Evolutionary conservation across 352 stramenopile genomes (phyloP), one percentile per base, ranked within the genome.

Genomic region (Globisporangium alternatum): DNA sequence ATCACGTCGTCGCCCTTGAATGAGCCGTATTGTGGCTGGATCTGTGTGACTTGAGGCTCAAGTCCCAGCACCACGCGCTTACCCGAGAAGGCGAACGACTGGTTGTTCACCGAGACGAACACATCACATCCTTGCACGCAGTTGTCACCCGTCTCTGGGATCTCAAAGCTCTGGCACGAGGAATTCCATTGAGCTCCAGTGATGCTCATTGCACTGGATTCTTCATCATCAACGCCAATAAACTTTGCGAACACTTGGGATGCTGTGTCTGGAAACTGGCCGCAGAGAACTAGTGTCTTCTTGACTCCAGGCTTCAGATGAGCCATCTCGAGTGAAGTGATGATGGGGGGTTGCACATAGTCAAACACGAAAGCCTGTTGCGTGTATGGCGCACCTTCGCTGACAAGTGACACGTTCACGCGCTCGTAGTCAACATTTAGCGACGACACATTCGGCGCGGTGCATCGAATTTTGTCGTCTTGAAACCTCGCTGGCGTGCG

Each of bases 41-140:
- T 62, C 0, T 21, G 54, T 10, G 56, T 13, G 25, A 80, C 64
- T 51, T 60, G 48, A 31, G 59, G 51, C 30, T 62, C 4, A 8
- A 64, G 25, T 13, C 56, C 51, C 1, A 82, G 28, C 13, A 43
- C 33, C 15, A 82, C 37, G 30, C 51, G 35, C 30, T 70, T 79
- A 19, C 66, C 71, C 1, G 69, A 76, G 31, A 57, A 54, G 0
- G 25, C 31, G 60, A 74, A 82, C 1, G 63, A 66, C 28, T 82
- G 75, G 13, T 80, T 72, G 51, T 86, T 86, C 3, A 84, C 67
- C 5, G 77, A 86, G 7, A 80, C n/a, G 9, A 70, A 59, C 6
- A 79, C 2, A 17, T 70, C 48, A n/a, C 77, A 86, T 1, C 58
- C 63, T 33, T 45, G 2, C 6, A 44, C 8, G 7, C 66, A 71